These are phyloP conservation scores for Globisporangium barbulae DNA, from an alignment of 352 stramenopile species.

Conservation along the genomic window DNA sequence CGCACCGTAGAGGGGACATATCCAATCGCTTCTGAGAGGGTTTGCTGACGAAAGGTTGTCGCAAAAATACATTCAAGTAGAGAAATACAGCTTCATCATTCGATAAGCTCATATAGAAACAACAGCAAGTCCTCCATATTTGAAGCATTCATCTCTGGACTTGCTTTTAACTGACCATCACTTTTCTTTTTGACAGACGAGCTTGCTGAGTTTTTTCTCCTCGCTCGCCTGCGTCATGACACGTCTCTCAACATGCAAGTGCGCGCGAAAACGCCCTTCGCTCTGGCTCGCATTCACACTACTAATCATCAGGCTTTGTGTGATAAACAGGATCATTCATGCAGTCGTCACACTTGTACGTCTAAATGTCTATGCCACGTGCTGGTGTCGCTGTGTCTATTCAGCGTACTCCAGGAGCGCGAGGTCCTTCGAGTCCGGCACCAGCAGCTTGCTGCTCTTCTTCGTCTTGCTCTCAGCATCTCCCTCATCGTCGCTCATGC, in stretches of 20 bases:
- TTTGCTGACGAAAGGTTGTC: neutral
- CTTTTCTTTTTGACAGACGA: neutral
- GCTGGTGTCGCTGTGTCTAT: conserved; percentile 16
- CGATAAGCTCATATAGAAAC: neutral
- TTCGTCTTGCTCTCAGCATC: conserved; percentile 22
- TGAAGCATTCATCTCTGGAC: neutral
- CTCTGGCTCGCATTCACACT: neutral
- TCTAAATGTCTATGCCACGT: neutral
- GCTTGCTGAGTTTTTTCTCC: neutral
- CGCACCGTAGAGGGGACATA: conserved; percentile 10
- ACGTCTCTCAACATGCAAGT: too few relatives aligned
- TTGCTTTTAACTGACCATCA: neutral
- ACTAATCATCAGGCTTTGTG: too few relatives aligned
- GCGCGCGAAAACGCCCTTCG: too few relatives aligned
- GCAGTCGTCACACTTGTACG: neutral
- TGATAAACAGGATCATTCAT: neutral
- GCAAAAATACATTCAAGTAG: neutral
- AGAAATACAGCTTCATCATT: neutral
- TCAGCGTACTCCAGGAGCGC: conserved; percentile 77
- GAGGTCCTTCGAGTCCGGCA: conserved; percentile 63
- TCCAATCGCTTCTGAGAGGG: conserved; percentile 8
- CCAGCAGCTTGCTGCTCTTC: conserved; percentile 23
- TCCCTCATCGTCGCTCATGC: conserved; percentile 21
- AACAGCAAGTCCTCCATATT: neutral
- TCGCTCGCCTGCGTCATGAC: neutral